Conservation (phyloP, 768 basidiomycete genomes). For the Mycena olivaceomarginata region DNA sequence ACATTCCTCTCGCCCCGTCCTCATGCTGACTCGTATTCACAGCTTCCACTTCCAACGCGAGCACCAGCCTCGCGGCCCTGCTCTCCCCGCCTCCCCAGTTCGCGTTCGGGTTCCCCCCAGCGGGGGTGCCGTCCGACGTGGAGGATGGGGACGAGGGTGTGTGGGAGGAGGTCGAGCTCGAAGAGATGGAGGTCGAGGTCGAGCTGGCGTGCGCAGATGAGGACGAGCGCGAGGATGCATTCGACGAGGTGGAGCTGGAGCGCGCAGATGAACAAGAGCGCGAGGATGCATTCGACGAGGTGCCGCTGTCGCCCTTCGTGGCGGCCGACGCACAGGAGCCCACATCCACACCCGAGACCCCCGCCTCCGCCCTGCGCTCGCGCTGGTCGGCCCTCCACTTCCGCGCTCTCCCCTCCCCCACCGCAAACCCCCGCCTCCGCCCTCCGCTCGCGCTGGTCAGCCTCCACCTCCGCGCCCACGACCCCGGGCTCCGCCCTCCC, state of each 20-base stretch:
- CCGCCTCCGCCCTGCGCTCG: background rate
- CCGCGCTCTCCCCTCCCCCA: background rate
- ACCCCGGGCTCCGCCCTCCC: background rate
- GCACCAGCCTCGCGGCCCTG: constrained; percentile 30
- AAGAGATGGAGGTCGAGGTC: too few species aligned
- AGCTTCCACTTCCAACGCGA: background rate
- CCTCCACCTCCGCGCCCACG: constrained; percentile 53
- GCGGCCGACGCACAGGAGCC: background rate
- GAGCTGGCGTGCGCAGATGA: too few species aligned
- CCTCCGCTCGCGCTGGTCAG: constrained; percentile 69
- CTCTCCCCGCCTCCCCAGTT: constrained; percentile 24
- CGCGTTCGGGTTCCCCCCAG: constrained; percentile 10
- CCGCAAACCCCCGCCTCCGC: background rate
- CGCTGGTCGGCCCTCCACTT: background rate
- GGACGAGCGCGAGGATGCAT: background rate
- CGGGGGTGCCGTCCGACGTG: constrained; percentile 29
- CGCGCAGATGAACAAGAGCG: background rate
- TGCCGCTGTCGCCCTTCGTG: constrained; percentile 34
- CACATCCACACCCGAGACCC: background rate
- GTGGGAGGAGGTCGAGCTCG: constrained; percentile 1
- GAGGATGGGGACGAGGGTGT: constrained; percentile 17
- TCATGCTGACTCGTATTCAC: constrained; percentile 10
- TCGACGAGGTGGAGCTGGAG: constrained; percentile 25
- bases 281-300: constrained; percentile 14
- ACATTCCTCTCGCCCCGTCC: background rate